Percentiles rank a stretch among this genome's conserved stretches.
Conservation (phyloP, 2,329 filamentous ascomycete species). For the Orbilia javanica region DNA sequence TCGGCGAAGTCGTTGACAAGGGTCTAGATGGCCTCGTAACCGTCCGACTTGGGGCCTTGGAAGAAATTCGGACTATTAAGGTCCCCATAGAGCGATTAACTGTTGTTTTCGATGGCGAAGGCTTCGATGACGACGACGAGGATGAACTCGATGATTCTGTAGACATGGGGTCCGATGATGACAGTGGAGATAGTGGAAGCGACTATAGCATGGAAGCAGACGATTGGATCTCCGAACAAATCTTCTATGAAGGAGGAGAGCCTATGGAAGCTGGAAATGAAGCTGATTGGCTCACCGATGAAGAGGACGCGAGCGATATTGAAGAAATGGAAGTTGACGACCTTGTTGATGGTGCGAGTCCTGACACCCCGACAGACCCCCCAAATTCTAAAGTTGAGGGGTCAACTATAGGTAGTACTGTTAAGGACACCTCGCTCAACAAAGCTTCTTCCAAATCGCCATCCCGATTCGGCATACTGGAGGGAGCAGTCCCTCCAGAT, state of each 20-base stretch:
- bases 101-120: slow-evolving; percentile 65
- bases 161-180: slow-evolving; percentile 62
- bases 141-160: slow-evolving; percentile 35
- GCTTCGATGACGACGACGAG: slow-evolving; percentile 62
- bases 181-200: slow-evolving; percentile 62
- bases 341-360: not conserved
- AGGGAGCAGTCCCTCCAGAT: slow-evolving; percentile 66
- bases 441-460: slow-evolving; percentile 59
- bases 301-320: slow-evolving; percentile 64
- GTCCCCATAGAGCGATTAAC: slow-evolving; percentile 68
- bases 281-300: slow-evolving; percentile 66
- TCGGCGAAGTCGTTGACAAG: slow-evolving; percentile 72
- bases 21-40: slow-evolving; percentile 70
- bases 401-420: not conserved
- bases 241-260: slow-evolving; percentile 67
- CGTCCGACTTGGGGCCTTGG: slow-evolving; percentile 70
- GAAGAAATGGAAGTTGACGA: slow-evolving; percentile 51
- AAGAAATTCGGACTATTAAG: slow-evolving; percentile 68
- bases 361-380: not conserved
- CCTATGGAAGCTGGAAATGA: slow-evolving; percentile 66
- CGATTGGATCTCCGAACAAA: slow-evolving; percentile 63
- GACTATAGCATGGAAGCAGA: slow-evolving; percentile 61
- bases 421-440: not conserved
- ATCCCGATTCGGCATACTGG: slow-evolving; percentile 65
- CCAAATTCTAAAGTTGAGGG: not conserved